Evolutionary conservation across 306 rosid genomes (phyloP), one percentile per base, ranked within the genome.

Genomic region (Cicer bijugum): DNA sequence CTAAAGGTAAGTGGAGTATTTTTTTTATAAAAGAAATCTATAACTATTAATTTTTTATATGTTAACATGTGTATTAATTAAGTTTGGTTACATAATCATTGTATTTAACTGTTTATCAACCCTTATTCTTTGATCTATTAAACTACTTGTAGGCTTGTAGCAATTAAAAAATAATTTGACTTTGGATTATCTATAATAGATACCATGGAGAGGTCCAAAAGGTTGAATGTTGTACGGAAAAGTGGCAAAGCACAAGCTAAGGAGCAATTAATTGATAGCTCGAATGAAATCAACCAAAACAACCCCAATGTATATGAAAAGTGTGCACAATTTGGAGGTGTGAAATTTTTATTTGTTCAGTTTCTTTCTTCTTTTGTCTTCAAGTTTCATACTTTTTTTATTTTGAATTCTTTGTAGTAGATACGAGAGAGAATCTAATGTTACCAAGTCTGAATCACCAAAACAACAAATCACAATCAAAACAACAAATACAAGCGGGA

Each of bases 351-450:
- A 35, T 14, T 37, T 12, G 46, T 45, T 7, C 8, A 12, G 45
- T 37, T 61, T 61, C 19, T 28, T 33, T 61, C 42, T 61, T 61
- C 67, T 6, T 60, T 39, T 42, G 69, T 63, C 50, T 40, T 63
- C 50, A 40, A 40, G 20, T 40, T 63, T 61, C 67, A 37, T 38
- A 37, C 45, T 61, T 37, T 35, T 35, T 60, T 61, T 3, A 37
- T 37, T 61, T 35, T 61, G 46, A n/a, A 37, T 8, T 37, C 12
- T 37, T 28, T 61, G 4, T 23, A 2, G 33, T 23, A 61, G 67
- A 61, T 61, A 61, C 67, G n/a, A 61, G 67, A 61, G 46, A n/a
- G 17, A 37, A 61, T 37, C 7, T 37, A 61, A 61, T n/a, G 67
- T 45, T 14, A 61, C 10, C 23, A 61, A 61, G 11, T 37, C 44